phyloP scores from a whole-genome alignment of 2,329 filamentous ascomycete genomes.

The Ophiostoma australiae region DNA sequence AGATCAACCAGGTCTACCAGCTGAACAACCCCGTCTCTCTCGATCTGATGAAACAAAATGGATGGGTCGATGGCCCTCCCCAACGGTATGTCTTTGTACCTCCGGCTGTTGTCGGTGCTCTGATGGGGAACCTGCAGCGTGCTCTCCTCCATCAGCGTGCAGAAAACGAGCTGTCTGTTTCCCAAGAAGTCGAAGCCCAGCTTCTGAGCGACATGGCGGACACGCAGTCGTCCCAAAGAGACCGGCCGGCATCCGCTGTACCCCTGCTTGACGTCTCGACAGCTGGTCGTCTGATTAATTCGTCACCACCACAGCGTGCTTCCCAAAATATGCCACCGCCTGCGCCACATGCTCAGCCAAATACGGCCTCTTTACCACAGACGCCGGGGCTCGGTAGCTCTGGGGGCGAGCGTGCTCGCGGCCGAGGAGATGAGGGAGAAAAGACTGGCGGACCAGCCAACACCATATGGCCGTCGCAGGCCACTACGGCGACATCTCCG shows the following conservation, averaged over 20 bases:
- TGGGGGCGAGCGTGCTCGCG: neutral
- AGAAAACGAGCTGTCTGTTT: constrained; percentile 36
- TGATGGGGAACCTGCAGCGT: constrained; percentile 54
- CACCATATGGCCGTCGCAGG: constrained; percentile 40
- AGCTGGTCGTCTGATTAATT: neutral
- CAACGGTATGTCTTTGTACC: constrained; percentile 50
- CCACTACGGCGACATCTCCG: constrained; percentile 40
- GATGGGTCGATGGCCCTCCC: constrained; percentile 49
- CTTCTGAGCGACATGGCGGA: constrained; percentile 42
- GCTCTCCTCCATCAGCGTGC: constrained; percentile 41
- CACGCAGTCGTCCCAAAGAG: constrained; percentile 18
- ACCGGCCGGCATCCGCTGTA: neutral
- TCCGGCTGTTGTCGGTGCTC: constrained; percentile 52
- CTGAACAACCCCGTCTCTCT: constrained; percentile 56
- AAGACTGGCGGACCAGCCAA: neutral
- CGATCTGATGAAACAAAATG: constrained; percentile 48
- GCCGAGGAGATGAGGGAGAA: neutral
- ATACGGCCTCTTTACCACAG: neutral
- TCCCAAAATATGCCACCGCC: neutral
- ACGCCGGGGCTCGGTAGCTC: neutral
- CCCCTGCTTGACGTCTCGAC: neutral
- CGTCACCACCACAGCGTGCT: neutral
- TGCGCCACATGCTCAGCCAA: neutral
- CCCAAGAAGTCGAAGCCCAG: constrained; percentile 51
- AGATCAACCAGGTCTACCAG: constrained; percentile 55